Base-by-base conservation (phyloP, 2,329 filamentous ascomycete species). In the Scortechinia acanthostroma region DNA sequence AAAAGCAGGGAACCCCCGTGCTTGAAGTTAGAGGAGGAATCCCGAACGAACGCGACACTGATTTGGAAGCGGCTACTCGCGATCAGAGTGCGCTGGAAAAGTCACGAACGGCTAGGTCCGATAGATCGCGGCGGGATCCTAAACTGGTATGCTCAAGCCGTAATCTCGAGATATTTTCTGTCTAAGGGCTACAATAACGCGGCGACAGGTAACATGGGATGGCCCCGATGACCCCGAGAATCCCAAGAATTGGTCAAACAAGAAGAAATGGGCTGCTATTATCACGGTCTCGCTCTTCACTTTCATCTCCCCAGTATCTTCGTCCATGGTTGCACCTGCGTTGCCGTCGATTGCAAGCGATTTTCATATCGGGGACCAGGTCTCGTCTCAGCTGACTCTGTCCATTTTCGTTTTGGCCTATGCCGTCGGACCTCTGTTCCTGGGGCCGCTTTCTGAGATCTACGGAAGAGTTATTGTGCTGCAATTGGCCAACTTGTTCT, bases 381-480 rank as follows among this genome's bases (percentile, higher is more conserved):
- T 71, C 16, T 58, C 66, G 30, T 58, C 60, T 2, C 62, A 67
- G 33, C 55, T 74, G 5, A 65, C 63, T 2, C 60, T 79, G 30
- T 77, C 73, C 2, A 68, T 77, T 42, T 79, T 77, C 50, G 60
- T 79, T 15, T 61, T 77, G 2, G 73, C 71, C 4, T 77, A 73
- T 53, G 71, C 71, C 2, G 53, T 77, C 21, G 73, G 70, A 1
- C 75, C 73, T 2, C 60, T 77, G 10, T 61, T 73, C 47, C 61
- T 72, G 33, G 74, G 68, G 0, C 76, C 73, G 0, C 52, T 77
- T 2, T 77, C 70, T 3, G 77, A 79, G 53, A 62, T 78, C 6
- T 80, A 72, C 50, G 76, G 76, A 4, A 68, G 76, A 22, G 68
- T 74, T 2, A 64, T 70, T 14, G 63, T 80, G 2, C 60, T 80